Base-by-base conservation (phyloP, 345 rosid genomes). In the Noccaea caerulescens region DNA sequence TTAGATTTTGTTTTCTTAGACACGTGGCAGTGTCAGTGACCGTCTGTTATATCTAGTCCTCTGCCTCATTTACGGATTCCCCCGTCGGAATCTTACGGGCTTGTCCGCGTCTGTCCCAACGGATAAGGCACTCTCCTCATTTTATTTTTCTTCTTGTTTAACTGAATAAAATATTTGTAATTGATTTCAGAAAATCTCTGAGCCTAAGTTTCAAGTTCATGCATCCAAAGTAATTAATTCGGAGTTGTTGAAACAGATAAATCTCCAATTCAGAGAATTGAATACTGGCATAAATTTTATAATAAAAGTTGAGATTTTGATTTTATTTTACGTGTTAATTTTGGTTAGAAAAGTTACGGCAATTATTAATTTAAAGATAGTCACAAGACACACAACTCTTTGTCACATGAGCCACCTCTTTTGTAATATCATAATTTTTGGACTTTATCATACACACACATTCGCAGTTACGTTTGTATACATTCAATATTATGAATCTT, bases 321-420 rank as follows among this genome's bases (percentile, higher is more conserved):
- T 45, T 4, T 42, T 14, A 6, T 32, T 42, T 25, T 2, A 18
- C 20, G 32, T 20, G 33, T 11, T 42, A 8, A 43, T 10, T 39
- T 37, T 65, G 1, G 46, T 25, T 39, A 3, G 1, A 57, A 50
- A 16, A 5, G 52, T 32, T 41, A 32, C 25, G 13, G 41, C 27
- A 14, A 45, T 27, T 3, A 72, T 46, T 73, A 56, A 73, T 57
- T 46, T 16, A 2, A 65, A 65, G 58, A 56, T 46, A 33, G 71
- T 64, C 59, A 73, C 66, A 49, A 30, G 66, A 56, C 52, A 37
- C 42, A 16, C 25, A 56, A 46, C 50, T 56, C 70, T 45, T 45
- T 36, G 41, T 45, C 76, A 72, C 71, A 56, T 56, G 77, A 72
- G 52, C 71, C 59, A 73, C 45, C 60, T 73, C 77, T 72, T 64